Base-by-base conservation (phyloP, 495 filamentous ascomycete genomes). In the Barbatosphaeria neglecta region DNA sequence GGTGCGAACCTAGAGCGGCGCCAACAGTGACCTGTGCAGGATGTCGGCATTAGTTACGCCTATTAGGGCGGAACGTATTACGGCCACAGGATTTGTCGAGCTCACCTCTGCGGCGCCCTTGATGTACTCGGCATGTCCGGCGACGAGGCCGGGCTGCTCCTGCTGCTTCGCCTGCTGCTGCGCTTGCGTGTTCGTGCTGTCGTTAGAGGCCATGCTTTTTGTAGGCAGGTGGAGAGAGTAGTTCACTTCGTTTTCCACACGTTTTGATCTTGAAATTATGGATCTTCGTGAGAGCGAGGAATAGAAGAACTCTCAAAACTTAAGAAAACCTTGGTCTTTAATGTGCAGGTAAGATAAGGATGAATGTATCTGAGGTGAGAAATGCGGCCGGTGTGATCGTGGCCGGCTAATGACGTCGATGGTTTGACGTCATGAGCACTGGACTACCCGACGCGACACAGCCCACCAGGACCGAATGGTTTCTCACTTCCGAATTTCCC, bases 71-170 rank as follows among this genome's bases (percentile, higher is more conserved):
- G 28, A 11, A n/a, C 13, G 5, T 10, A 11, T 35, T n/a, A 2
- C 28, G 27, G 15, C 27, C 27, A 8, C 6, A n/a, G 13, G 15
- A 15, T 3, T 15, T n/a, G 31, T 35, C 15, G 6, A 6, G 20
- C 51, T 43, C 6, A 72, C 70, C 58, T 74, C 68, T n/a, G 66
- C 55, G 6, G 62, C 64, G 31, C 70, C 70, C 41, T 74, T 72
- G 47, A 71, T 57, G 41, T 68, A 74, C 49, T 72, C 66, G 22
- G 62, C 67, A 31, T 72, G 70, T 22, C 61, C 58, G 20, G 60
- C 48, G 13, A 70, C 37, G n/a, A 74, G 64, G 20, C 68, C 60
- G 1, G 67, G 61, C 11, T 60, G 47, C 39, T 63, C 53, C 9
- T 43, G 5, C 31, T 46, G 31, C 41, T 51, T 39, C 37, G 40